Base-by-base conservation (phyloP, 805 yeast species). In the Ogataea pilisensis region DNA sequence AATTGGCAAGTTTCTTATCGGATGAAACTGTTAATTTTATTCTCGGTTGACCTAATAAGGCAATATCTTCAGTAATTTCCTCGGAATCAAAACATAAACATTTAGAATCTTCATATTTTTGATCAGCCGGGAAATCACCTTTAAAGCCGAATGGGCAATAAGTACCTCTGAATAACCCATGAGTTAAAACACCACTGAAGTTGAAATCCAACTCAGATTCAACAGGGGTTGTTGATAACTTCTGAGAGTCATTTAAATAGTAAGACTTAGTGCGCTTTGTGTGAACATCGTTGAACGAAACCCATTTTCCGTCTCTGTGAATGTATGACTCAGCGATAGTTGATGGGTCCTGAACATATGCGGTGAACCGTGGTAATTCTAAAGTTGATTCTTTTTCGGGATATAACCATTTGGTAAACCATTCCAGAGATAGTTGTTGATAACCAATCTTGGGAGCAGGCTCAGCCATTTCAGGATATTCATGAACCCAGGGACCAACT, bases 401-500 rank as follows among this genome's bases (percentile, higher is more conserved):
- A 27, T 54, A 53, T 40, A 70, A 52, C 49, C 65, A 67, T 41
- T 68, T 69, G 31, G 51, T 45, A 52, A 66, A 70, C 75, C 75
- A 70, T 19, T 55, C 49, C 28, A 66, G 47, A 1, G 73, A 64
- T 22, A 69, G 37, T 44, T 70, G 72, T 30, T 66, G 68, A 39
- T 64, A 70, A 3, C 73, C 75, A 47, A 70, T 64, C 41, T 62
- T 64, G 25, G 75, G 75, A 8, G 61, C 59, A 6, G 74, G 75
- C 26, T 65, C 67, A 2, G 74, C 75, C 56, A 70, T 64, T 46
- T 70, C 74, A 3, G 75, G 75, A 50, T 61, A 70, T 46, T 70
- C 75, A 46, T 70, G 75, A 35, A 70, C 74, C 75, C 75, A 70
- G 8, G 74, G 75, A 18, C 75, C 74, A 48, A 70, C 61, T 13